A percentile compares a stretch with the other conserved stretches of the same genome.
Evolutionary conservation across 2,329 filamentous ascomycete species (phyloP).

Genomic region (Cadophora gregata): DNA sequence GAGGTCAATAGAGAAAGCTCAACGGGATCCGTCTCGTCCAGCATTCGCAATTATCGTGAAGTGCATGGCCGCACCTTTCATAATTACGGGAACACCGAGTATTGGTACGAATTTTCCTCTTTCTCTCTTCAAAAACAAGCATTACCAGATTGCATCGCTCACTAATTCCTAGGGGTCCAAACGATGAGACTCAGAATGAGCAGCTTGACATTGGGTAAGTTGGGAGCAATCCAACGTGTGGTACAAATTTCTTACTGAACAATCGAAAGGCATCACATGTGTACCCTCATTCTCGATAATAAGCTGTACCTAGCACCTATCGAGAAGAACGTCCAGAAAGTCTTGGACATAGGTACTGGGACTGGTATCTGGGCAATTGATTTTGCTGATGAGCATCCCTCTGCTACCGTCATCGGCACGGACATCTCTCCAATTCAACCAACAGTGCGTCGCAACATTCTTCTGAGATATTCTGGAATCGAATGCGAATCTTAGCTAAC

Average conservation of each 20-base stretch:
- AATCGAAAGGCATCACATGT: constrained; percentile 43
- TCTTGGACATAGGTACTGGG: constrained; percentile 51
- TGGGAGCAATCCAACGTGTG: background rate
- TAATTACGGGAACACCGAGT: constrained; percentile 35
- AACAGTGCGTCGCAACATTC: background rate
- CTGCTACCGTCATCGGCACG: constrained; percentile 34
- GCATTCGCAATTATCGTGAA: constrained; percentile 46
- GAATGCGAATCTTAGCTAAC: background rate
- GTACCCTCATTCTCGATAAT: constrained; percentile 36
- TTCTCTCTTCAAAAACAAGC: background rate
- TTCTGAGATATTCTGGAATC: background rate
- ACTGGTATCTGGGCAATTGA: constrained; percentile 51
- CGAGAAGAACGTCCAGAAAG: constrained; percentile 29
- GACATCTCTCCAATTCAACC: constrained; percentile 40
- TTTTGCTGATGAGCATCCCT: constrained; percentile 34
- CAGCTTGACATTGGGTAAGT: constrained; percentile 24
- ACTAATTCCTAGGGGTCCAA: constrained; percentile 21
- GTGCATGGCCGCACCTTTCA: constrained; percentile 51
- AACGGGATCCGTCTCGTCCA: constrained; percentile 27
- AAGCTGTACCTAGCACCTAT: constrained; percentile 31
- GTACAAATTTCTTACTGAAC: background rate
- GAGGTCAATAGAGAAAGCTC: constrained; percentile 5
- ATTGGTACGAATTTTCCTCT: constrained; percentile 16
- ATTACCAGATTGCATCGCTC: background rate
- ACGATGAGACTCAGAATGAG: constrained; percentile 30